Base-by-base conservation (phyloP, 352 stramenopile species). In the Elongisporangium prolatum region DNA sequence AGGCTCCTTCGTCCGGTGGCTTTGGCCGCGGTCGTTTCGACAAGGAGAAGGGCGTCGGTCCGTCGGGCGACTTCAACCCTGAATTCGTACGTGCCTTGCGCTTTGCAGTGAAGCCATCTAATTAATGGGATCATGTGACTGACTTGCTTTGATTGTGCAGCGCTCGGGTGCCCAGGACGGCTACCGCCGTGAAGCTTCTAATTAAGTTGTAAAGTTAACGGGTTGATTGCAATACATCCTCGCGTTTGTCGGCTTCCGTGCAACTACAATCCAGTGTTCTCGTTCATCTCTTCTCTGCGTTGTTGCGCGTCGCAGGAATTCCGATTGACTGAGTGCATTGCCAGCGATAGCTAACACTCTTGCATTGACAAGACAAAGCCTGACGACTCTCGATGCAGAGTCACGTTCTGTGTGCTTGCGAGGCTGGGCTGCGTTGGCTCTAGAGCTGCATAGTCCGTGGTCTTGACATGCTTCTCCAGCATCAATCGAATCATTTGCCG, bases 31-130 rank as follows among this genome's bases (percentile, higher is more conserved):
- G 82, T 57, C 82, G 82, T 69, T 91, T 91, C 75, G 82, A 91
- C 80, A 93, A 93, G 82, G 86, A 95, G 66, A 95, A 95, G 84
- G 80, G 82, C 69, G 77, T 95, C 60, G 86, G 86, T 57, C 86
- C 86, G 40, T 92, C 86, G 64, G 86, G 83, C 65, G 86, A 95
- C 69, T 95, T 95, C 72, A 88, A 88, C 80, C 86, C 86, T 56
- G 86, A 95, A 65, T 95, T 93, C 79, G 77, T 87, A 87, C 65
- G 77, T 87, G 17, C 38, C 54, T 47, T 62, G 20, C 44, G 53
- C 40, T 37, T 14, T 44, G 16, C 18, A 28, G 47, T 48, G 20
- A 51, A 59, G 20, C 57, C 57, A 18, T 47, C 11, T 25, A 59
- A 34, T 7, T 25, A 59, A 34, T 7, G 24, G 24, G 7, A 34